Evolutionary conservation across 179 eudicot species (phyloP), one percentile per base, ranked within the genome.

Genomic region (Amaranthus tricolor): DNA sequence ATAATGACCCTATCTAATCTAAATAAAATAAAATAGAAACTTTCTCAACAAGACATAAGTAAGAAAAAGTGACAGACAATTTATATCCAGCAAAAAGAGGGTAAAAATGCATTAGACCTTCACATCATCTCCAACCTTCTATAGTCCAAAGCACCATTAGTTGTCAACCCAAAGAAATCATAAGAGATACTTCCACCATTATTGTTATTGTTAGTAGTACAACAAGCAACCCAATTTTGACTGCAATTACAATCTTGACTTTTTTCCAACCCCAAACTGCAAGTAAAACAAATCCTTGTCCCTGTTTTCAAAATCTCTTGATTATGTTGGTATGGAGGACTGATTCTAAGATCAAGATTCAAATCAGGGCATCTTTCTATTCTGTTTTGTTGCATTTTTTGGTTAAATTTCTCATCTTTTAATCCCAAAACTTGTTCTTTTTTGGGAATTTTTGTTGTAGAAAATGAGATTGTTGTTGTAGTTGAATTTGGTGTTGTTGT

Each of bases 121-220:
- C 85, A 31, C 83, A 88, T 90, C 40, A 31, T 31, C 75, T 93
- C 95, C 89, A 93, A 86, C 70, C 91, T 83, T 85, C 97, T 91
- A 56, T 80, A 91, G 70, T 91, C 97, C 85, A 89, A 83, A 58
- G 81, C 84, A 69, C 76, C 86, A 82, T 71, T 83, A 48, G 70
- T 77, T 77, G 86, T 91, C 83, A 93, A 79, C 52, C 97, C 93
- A 64, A 89, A 82, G 80, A 94, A 92, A 72, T 89, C 96, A 84
- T 87, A 87, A 49, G 88, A 88, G 70, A 78, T 62, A 12, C 57
- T 77, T 66, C 64, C 74, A 70, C 76, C 85, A 70, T 81, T 81
- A 63, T 75, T 80, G n/a, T 81, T 81, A 63, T 75, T 80, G 50
- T 74, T 75, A 19, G 71, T 56, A 62, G 56, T 76, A 78, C 64